Percentiles rank a stretch among this genome's conserved stretches.
Conservation (phyloP, 1,284 basidiomycete genomes). For the Athelia psychrophila region DNA sequence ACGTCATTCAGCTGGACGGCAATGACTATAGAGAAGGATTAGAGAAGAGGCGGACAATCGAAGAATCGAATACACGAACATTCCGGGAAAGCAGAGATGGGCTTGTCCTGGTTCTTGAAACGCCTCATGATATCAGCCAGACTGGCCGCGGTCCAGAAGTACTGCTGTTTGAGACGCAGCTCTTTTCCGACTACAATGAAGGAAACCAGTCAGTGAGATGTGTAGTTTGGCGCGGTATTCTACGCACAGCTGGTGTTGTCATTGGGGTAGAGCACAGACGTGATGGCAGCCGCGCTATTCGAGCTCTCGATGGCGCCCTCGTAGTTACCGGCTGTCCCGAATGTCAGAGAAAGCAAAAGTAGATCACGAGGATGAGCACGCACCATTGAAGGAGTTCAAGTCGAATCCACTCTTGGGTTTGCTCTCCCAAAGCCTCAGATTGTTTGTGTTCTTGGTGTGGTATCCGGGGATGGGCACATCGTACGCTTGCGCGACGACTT, state of each 20-base stretch:
- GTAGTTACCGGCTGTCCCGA: conserved; percentile 76
- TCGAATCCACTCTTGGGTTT: conserved; percentile 92
- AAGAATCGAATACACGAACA: conserved; percentile 40
- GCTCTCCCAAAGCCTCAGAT: conserved; percentile 78
- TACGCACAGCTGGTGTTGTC: conserved; percentile 70
- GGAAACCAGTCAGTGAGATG: not conserved
- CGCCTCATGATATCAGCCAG: conserved; percentile 84
- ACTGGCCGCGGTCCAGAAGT: conserved; percentile 88
- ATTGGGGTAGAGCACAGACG: conserved; percentile 85
- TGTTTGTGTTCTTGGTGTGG: conserved; percentile 75
- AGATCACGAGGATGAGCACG: conserved; percentile 6
- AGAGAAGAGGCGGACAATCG: not conserved
- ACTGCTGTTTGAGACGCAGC: conserved; percentile 91
- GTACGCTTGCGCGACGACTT: conserved; percentile 83
- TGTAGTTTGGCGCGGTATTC: not conserved
- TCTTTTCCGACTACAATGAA: conserved; percentile 74
- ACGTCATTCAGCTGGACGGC: conserved; percentile 91
- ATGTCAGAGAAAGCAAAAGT: not conserved
- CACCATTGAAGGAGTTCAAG: conserved; percentile 88
- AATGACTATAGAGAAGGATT: conserved; percentile 48
- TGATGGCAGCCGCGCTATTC: conserved; percentile 88
- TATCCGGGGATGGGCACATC: conserved; percentile 91
- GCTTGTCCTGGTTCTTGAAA: conserved; percentile 77
- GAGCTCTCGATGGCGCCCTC: conserved; percentile 82
- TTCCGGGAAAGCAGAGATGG: conserved; percentile 76